Percentiles rank a stretch among this genome's conserved stretches.
Conservation (phyloP, 192 early-diverging fungal species). For the Linderina pennispora region DNA sequence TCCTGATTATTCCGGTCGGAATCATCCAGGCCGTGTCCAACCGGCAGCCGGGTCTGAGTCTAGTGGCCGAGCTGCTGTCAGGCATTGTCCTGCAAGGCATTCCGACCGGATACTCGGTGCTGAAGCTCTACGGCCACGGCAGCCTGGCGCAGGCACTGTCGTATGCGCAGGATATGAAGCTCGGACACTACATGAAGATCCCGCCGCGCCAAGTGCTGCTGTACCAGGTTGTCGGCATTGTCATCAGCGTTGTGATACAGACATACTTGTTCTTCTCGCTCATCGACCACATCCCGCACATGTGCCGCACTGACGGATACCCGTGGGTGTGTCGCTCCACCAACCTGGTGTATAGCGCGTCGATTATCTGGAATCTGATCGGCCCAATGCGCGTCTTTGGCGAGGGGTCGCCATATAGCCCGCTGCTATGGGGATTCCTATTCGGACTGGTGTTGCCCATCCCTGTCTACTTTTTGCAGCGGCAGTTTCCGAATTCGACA, state of each 20-base stretch:
- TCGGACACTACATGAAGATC: conserved; percentile 79
- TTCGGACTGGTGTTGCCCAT: conserved; percentile 66
- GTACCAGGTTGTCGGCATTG: conserved; percentile 65
- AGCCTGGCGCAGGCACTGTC: conserved; percentile 67
- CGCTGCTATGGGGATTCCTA: conserved; percentile 51
- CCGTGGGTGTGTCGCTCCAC: conserved; percentile 63
- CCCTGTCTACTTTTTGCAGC: conserved; percentile 60
- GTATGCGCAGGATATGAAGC: conserved; percentile 65
- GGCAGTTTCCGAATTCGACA: conserved; percentile 52
- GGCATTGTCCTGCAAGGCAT: conserved; percentile 75
- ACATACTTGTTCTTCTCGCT: conserved; percentile 60
- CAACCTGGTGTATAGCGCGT: conserved; percentile 59
- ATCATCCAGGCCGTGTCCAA: conserved; percentile 81
- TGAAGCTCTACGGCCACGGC: conserved; percentile 80
- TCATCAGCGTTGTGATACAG: conserved; percentile 62
- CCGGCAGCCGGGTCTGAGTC: conserved; percentile 65
- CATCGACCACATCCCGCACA: conserved; percentile 51
- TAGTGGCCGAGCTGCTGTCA: conserved; percentile 77
- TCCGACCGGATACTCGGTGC: conserved; percentile 72
- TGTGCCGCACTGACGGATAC: conserved; percentile 53
- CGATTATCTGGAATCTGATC: conserved; percentile 76
- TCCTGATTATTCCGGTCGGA: conserved; percentile 73
- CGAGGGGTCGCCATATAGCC: conserved; percentile 53
- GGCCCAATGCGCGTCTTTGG: conserved; percentile 66
- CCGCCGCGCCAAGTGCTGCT: conserved; percentile 74